phyloP scores from a whole-genome alignment of 1,139 yeast species.

The Diutina mesorugosa region DNA sequence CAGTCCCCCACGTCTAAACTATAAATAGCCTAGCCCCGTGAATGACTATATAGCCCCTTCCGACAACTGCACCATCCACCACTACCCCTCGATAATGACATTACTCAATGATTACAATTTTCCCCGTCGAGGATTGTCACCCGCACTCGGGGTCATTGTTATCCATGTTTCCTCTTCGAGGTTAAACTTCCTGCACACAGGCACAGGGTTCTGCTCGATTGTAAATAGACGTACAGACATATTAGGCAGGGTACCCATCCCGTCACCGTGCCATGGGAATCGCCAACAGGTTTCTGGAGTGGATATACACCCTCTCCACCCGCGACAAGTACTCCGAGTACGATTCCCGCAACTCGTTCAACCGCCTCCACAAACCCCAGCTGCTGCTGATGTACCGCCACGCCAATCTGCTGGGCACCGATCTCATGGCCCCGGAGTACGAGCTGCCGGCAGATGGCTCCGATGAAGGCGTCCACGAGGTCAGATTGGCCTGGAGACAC shows the following conservation, averaged over 20 bases:
- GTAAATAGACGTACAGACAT: not conserved
- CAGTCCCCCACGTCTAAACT: not conserved
- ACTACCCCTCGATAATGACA: not conserved
- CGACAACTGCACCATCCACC: not conserved
- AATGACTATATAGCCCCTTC: too few species aligned
- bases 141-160: not conserved
- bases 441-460: not conserved
- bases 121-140: not conserved
- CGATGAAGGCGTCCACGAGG: conserved; percentile 48
- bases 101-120: too few species aligned
- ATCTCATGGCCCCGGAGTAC: not conserved
- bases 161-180: not conserved
- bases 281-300: conserved; percentile 16
- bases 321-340: conserved; percentile 60
- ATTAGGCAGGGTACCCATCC: not conserved
- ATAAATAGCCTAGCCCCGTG: not conserved
- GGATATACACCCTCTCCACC: conserved; percentile 52
- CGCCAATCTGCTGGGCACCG: conserved; percentile 14
- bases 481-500: conserved; percentile 57
- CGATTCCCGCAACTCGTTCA: conserved; percentile 38
- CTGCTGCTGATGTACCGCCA: conserved; percentile 20
- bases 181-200: not conserved
- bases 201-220: not conserved
- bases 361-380: conserved; percentile 30
- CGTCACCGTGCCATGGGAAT: not conserved